These are phyloP conservation scores for Beauveria sp. DNA, from an alignment of 2,329 filamentous ascomycete species.

Conservation along the genomic window DNA sequence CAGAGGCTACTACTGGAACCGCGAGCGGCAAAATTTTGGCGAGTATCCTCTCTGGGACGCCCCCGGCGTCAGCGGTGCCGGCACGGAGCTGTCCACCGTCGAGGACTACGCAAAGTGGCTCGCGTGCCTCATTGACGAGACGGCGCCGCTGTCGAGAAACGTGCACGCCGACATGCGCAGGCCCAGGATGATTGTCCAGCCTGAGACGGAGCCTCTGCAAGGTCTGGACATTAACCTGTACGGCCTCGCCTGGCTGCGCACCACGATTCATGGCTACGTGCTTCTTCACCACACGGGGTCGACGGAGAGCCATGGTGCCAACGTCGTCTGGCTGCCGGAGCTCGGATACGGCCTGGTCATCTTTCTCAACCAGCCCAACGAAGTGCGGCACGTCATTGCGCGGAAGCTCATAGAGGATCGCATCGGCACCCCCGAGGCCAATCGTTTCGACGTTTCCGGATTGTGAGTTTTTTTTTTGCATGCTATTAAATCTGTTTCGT, in stretches of 20 bases:
- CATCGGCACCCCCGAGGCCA: constrained; percentile 15
- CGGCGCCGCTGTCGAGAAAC: constrained; percentile 17
- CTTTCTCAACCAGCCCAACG: constrained; percentile 34
- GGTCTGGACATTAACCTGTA: constrained; percentile 16
- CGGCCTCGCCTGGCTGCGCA: constrained; percentile 23
- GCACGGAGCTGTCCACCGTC: constrained; percentile 37
- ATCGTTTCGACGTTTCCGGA: constrained; percentile 16
- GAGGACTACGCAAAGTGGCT: constrained; percentile 47
- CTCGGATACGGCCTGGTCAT: constrained; percentile 24
- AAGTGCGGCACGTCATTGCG: constrained; percentile 21
- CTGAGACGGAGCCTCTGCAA: constrained; percentile 19
- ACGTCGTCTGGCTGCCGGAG: constrained; percentile 26
- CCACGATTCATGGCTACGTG: constrained; percentile 20
- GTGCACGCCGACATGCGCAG: constrained; percentile 22
- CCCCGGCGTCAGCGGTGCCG: constrained; percentile 31
- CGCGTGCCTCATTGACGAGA: constrained; percentile 33
- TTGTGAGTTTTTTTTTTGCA: constrained; percentile 16
- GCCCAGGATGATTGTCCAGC: constrained; percentile 18
- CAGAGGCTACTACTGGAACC: constrained; percentile 34
- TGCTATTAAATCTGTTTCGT: background rate
- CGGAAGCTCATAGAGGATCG: constrained; percentile 25
- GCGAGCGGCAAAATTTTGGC: constrained; percentile 17
- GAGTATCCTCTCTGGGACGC: constrained; percentile 21
- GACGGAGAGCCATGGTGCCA: constrained; percentile 19
- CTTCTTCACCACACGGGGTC: constrained; percentile 24